A percentile compares a stretch with the other conserved stretches of the same genome.
phyloP scores from a whole-genome alignment of 768 basidiomycete species.

The Lentinula detonsa region DNA sequence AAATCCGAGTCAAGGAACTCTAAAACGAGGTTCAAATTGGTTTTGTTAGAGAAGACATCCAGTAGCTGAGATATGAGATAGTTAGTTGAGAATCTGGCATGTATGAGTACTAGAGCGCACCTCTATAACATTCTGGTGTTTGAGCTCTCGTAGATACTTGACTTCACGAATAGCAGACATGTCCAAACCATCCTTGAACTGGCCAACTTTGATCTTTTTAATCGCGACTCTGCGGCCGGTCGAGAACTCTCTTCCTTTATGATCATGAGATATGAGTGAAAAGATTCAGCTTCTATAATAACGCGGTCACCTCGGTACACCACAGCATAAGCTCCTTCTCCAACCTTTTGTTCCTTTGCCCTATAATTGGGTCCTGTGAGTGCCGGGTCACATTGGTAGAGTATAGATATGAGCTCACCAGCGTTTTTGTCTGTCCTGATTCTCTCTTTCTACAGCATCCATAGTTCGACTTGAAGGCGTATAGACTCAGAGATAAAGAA shows the following conservation, averaged over 20 bases:
- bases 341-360: slow-evolving; percentile 78
- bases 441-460: slow-evolving; percentile 82
- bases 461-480: slow-evolving; percentile 25
- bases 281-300: not conserved
- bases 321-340: slow-evolving; percentile 93
- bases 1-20: slow-evolving; percentile 96
- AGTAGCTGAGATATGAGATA: slow-evolving; percentile 53
- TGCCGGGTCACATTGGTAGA: not conserved
- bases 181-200: slow-evolving; percentile 96
- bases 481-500: too few relatives aligned
- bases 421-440: slow-evolving; percentile 62
- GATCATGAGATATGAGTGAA: slow-evolving; percentile 1
- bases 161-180: slow-evolving; percentile 99
- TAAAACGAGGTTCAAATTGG: slow-evolving; percentile 93
- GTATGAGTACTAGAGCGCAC: slow-evolving; percentile 30
- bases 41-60: slow-evolving; percentile 95
- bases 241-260: slow-evolving; percentile 61
- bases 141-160: slow-evolving; percentile 90
- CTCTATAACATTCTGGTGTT: slow-evolving; percentile 93
- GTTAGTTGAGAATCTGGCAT: not conserved
- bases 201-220: slow-evolving; percentile 96
- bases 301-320: slow-evolving; percentile 77
- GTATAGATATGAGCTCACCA: slow-evolving; percentile 36
- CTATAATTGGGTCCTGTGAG: slow-evolving; percentile 27
- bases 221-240: slow-evolving; percentile 89